Evolutionary conservation across 163 green algal species (phyloP).

Genomic region (Dunaliella salina): DNA sequence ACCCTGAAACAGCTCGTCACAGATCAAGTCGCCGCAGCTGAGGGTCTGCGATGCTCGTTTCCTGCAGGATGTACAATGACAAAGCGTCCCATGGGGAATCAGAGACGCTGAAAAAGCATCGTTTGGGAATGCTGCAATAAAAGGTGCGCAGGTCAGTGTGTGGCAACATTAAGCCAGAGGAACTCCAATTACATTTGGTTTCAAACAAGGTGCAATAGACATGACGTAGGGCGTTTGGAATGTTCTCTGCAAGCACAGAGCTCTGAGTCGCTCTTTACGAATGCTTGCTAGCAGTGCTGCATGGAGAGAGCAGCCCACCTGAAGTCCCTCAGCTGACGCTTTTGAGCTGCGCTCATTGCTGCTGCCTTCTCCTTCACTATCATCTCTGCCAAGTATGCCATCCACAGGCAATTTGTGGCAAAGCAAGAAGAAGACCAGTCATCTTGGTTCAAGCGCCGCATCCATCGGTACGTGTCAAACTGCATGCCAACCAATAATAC

Average conservation of each 20-base stretch:
- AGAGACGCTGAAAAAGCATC: too few relatives aligned
- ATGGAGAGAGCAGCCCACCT: slow-evolving; percentile 25
- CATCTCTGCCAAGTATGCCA: slow-evolving; percentile 86
- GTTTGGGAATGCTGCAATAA: too few relatives aligned
- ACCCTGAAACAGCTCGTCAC: slow-evolving; percentile 47
- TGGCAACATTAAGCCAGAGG: too few relatives aligned
- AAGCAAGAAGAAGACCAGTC: slow-evolving; percentile 58
- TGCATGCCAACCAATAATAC: slow-evolving; percentile 29
- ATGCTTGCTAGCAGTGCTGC: too few relatives aligned
- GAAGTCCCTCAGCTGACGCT: slow-evolving; percentile 65
- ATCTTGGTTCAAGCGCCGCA: slow-evolving; percentile 64
- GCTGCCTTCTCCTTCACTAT: slow-evolving; percentile 63
- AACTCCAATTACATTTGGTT: too few relatives aligned
- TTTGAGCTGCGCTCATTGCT: slow-evolving; percentile 39
- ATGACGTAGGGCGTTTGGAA: too few relatives aligned
- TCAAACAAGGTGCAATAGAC: too few relatives aligned
- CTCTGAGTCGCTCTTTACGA: too few relatives aligned
- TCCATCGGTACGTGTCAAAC: slow-evolving; percentile 90
- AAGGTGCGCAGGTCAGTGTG: too few relatives aligned
- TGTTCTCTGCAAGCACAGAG: too few relatives aligned
- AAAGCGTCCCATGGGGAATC: too few relatives aligned
- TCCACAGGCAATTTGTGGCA: slow-evolving; percentile 87
- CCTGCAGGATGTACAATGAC: slow-evolving; percentile 34
- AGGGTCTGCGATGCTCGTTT: slow-evolving; percentile 48
- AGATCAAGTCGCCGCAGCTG: slow-evolving; percentile 58